Base-by-base conservation (phyloP, 75 land plant genomes). In the Sequoia sempervirens region DNA sequence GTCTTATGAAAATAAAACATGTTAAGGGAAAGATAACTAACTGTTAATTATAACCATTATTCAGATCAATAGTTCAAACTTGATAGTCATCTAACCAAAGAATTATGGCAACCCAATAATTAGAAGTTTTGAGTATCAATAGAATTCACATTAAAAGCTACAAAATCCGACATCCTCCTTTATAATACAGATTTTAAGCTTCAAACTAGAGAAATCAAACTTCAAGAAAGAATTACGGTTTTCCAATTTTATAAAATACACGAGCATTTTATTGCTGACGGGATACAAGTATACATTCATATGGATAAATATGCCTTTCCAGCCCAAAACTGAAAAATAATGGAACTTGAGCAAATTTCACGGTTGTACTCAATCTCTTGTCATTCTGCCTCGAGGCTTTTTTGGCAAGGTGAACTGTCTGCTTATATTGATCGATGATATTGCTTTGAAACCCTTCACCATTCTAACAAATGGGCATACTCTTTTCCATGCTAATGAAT, bases 401-500 rank as follows among this genome's bases (percentile, higher is more conserved):
- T 76, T 45, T 23, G 9, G 2, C 23, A 10, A 76, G 9, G 80
- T 20, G 20, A 76, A 36, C 41, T 76, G 13, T 41, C 43, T 43
- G 47, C 28, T 76, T n/a, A n/a, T 45, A 43, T 43, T 76, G 12
- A 76, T 76, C 30, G 41, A 4, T 37, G 41, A 76, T 11, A 18
- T 76, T 76, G 43, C 46, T 43, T 76, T 76, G 28, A 76, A 76
- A 76, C 47, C 14, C 2, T 76, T 1, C 15, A 18, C 23, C 41
- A 37, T 38, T 74, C 61, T 56, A 56, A 56, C 61, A 56, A 56
- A 4, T 56, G 23, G 28, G 9, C 0, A 9, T 26, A 12, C 76
- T 75, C 38, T 37, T 43, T 79, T 11, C 46, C 38, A 40, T 66
- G 14, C 84, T 75, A 94, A 45, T 91, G 96, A 54, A 96, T 92